These are phyloP conservation scores for Calycina herbarum DNA, from an alignment of 2,329 filamentous ascomycete genomes.

Conservation along the genomic window DNA sequence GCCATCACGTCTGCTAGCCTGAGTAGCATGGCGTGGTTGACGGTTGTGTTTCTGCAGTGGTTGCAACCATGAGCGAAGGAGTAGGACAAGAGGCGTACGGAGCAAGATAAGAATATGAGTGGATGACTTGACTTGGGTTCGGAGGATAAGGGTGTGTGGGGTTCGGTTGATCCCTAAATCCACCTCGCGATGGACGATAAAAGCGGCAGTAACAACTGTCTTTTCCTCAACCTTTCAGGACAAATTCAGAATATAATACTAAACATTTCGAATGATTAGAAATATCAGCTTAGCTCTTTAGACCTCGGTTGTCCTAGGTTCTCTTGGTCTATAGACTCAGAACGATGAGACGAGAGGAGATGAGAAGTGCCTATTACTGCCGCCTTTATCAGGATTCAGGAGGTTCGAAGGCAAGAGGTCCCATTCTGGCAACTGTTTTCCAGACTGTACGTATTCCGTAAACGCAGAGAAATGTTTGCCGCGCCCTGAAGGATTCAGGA, in stretches of 20 bases:
- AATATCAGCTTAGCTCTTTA: too few relatives aligned
- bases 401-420: too few relatives aligned
- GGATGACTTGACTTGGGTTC: background rate
- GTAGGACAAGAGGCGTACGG: background rate
- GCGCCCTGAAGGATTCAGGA: background rate
- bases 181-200: background rate
- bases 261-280: too few relatives aligned
- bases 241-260: background rate
- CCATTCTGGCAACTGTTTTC: too few relatives aligned
- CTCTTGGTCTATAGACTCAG: too few relatives aligned
- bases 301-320: too few relatives aligned
- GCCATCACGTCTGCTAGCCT: background rate
- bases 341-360: too few relatives aligned
- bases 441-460: too few relatives aligned
- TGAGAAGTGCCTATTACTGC: too few relatives aligned
- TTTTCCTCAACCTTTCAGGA: too few relatives aligned
- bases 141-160: constrained; percentile 1
- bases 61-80: background rate
- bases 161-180: constrained; percentile 2
- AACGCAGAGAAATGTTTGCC: background rate
- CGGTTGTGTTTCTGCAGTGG: background rate
- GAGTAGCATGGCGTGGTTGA: constrained; percentile 1
- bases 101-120: background rate
- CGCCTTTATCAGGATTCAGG: too few relatives aligned
- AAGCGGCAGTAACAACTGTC: too few relatives aligned